Evolutionary conservation across 78 protist species (phyloP), one percentile per base, ranked within the genome.

Genomic region (Dictyostelium citrinum): DNA sequence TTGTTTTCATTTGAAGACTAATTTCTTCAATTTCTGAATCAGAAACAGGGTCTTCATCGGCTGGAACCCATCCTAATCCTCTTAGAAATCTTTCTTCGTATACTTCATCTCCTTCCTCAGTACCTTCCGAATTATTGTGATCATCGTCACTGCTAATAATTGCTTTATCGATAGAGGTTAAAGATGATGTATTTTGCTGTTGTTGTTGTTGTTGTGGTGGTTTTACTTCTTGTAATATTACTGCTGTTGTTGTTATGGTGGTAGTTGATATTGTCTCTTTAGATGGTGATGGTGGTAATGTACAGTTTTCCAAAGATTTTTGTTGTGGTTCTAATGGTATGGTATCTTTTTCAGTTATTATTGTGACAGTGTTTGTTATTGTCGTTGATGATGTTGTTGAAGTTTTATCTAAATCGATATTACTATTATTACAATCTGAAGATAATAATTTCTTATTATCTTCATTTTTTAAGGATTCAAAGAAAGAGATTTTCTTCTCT

Each of bases 41-140:
- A 5, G 92, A 85, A 5, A 76, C 20, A 7, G 92, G 43, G 46
- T 88, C 93, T 55, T 84, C 91, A 29, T 88, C 93, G 22, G 77
- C 81, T 43, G 93, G 93, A 3, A 88, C 85, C 93, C 93, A 88
- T 5, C 93, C 93, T 1, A 88, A 72, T 20, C 80, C 80, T 61
- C 85, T 39, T 31, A 88, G 55, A 58, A 88, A 88, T 45, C 85
- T 33, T 88, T 88, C 93, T 78, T 88, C 93, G 29, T 88, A 77
- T 58, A 67, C 81, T 35, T 79, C 93, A 67, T 88, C 93, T 55
- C 64, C 64, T 68, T 78, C 93, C 7, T 85, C 92, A 29, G 83
- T 77, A 24, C 49, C 83, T 77, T 77, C 83, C 1, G 72, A 55
- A 29, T 37, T 49, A 77, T 37, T 45, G 24, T 77, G 82, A 77